Base-by-base conservation (phyloP, 2,329 filamentous ascomycete genomes). In the Sporothrix inflata region DNA sequence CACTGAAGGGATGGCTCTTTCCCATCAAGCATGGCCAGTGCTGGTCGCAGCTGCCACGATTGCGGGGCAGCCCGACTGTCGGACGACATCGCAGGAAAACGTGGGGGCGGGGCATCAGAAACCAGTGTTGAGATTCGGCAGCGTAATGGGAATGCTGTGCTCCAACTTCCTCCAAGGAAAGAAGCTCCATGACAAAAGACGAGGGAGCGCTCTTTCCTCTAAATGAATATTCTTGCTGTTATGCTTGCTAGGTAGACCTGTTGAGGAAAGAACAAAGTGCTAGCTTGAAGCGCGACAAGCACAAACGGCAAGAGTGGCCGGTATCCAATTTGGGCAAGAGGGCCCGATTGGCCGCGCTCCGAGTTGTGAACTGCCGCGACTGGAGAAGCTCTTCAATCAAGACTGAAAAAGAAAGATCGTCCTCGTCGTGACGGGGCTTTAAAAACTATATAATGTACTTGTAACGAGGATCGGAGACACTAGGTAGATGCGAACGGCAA, bases 51-150 rank as follows among this genome's bases (percentile, higher is more conserved):
- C 34, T 40, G 38, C 27, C 51, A 16, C 16, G 38, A 61, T 19
- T 51, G 55, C 68, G 68, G 55, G 68, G 68, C 42, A 47, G 51
- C 51, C 53, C 30, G n/a, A 42, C 38, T 21, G 55, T 27, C n/a
- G 42, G 53, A 42, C 42, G 12, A 63, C 53, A 55, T 14, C 16
- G 27, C 40, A 24, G 40, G 6, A 63, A 49, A 70, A 60, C 55
- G 69, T 70, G 69, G 69, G 68, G 69, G 69, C 45, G 69, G 69
- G 69, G 69, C 66, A 55, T 21, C 47, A 12, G 12, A 11, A 21
- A 30, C 40, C 57, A 40, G 34, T 2, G 12, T 12, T 21, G 34
- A 27, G 60, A 16, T 27, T 14, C 34, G 60, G 19, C 60, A 27
- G 60, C 21, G 38, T 45, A 27, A 65, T 27, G 12, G 5, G n/a